These are phyloP conservation scores for Iberis amara DNA, from an alignment of 441 rosid genomes.

Conservation along the genomic window DNA sequence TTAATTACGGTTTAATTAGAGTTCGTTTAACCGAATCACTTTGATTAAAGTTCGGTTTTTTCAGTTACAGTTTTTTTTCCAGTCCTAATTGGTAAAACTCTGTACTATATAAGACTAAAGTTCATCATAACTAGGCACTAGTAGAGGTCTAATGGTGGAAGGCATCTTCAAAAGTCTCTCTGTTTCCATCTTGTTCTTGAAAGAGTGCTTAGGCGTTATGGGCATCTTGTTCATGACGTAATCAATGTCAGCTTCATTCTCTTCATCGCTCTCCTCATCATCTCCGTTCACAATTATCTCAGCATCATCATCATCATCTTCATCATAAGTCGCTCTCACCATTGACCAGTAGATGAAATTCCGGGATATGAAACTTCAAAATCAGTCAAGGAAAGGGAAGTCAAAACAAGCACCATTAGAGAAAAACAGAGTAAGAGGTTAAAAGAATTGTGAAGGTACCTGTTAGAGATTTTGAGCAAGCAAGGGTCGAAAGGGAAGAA, in stretches of 20 bases:
- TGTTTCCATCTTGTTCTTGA: conserved; percentile 26
- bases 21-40: no score
- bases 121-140: no score
- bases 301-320: conserved; percentile 40
- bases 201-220: conserved; percentile 49
- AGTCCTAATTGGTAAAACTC: no score
- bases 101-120: no score
- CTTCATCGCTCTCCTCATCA: conserved; percentile 35
- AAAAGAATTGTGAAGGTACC: conserved; percentile 33
- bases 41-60: no score
- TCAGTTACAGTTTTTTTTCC: no score
- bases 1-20: no score
- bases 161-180: conserved; percentile 48
- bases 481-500: conserved; percentile 95
- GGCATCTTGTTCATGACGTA: conserved; percentile 59
- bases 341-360: conserved; percentile 60
- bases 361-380: conserved; percentile 47
- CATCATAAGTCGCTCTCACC: conserved; percentile 46
- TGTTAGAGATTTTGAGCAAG: conserved; percentile 59
- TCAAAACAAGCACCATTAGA: not conserved
- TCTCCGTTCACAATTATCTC: conserved; percentile 36
- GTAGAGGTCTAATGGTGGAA: conserved; percentile 62
- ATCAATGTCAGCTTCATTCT: conserved; percentile 38
- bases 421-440: not conserved
- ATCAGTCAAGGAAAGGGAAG: not conserved